Evolutionary conservation across 345 rosid species (phyloP).

Genomic region (Gossypioides kirkii): DNA sequence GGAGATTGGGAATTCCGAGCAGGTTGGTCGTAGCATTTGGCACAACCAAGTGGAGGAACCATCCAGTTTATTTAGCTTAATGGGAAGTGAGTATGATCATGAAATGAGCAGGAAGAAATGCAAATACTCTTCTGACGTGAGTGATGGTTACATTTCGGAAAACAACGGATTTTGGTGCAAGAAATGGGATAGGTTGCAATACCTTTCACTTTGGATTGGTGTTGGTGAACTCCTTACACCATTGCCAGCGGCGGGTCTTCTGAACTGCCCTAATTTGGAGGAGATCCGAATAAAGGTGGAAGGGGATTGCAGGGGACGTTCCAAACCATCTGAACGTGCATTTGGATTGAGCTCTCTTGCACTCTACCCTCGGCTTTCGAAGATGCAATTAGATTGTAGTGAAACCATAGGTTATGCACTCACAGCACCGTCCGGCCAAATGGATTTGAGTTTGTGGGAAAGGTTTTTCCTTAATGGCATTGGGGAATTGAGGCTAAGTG

Average conservation of each 20-base stretch:
- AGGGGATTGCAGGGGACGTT: constrained; percentile 75
- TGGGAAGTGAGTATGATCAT: constrained; percentile 21
- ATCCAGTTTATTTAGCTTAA: not conserved
- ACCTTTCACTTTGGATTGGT: constrained; percentile 72
- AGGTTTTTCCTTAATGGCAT: constrained; percentile 76
- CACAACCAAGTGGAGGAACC: not conserved
- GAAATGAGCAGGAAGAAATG: constrained; percentile 30
- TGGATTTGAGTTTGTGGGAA: constrained; percentile 91
- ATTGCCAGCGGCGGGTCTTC: constrained; percentile 46
- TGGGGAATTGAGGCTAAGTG: constrained; percentile 45
- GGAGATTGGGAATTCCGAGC: constrained; percentile 21
- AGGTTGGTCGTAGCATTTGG: not conserved
- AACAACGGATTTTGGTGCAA: constrained; percentile 37
- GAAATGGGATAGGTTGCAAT: constrained; percentile 63
- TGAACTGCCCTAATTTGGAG: constrained; percentile 75
- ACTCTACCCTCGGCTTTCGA: constrained; percentile 54
- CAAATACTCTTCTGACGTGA: constrained; percentile 35
- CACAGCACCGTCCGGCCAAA: constrained; percentile 77
- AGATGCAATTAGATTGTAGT: constrained; percentile 73
- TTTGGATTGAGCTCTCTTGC: constrained; percentile 66
- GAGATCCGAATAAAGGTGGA: constrained; percentile 72
- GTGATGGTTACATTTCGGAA: constrained; percentile 11
- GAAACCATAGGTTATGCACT: constrained; percentile 63
- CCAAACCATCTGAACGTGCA: constrained; percentile 43
- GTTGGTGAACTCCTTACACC: constrained; percentile 66